These are phyloP conservation scores for Echinosophora koreensis DNA, from an alignment of 306 rosid genomes.

Conservation along the genomic window DNA sequence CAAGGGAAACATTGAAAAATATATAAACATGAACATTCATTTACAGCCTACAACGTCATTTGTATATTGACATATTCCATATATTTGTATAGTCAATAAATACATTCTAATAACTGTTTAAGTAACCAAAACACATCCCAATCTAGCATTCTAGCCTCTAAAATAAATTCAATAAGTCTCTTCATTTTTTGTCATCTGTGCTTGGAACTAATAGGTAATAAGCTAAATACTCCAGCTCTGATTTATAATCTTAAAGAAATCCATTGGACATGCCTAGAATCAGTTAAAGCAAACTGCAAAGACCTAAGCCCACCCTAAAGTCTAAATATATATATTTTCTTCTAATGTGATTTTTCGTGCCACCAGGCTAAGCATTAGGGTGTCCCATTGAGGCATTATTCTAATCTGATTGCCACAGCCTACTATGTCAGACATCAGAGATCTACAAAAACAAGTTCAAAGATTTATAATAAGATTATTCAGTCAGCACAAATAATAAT, in stretches of 20 bases:
- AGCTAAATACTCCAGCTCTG: not conserved
- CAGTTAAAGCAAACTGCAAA: too few species aligned
- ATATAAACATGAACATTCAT: not conserved
- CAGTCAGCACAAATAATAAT: not conserved
- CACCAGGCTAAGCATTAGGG: too few species aligned
- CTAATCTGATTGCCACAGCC: not conserved
- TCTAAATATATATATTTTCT: too few species aligned
- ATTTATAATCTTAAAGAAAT: not conserved
- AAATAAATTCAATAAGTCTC: not conserved
- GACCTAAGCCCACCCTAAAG: too few species aligned
- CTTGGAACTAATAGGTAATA: not conserved
- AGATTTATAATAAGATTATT: slow-evolving; percentile 15
- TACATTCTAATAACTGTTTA: not conserved
- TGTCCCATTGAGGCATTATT: too few species aligned
- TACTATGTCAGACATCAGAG: not conserved
- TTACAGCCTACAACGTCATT: not conserved
- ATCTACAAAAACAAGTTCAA: not conserved
- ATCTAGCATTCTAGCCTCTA: not conserved
- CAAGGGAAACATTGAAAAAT: not conserved
- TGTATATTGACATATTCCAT: not conserved
- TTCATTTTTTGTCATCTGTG: not conserved
- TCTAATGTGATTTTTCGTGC: too few species aligned
- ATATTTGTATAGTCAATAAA: not conserved
- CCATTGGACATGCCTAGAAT: not conserved
- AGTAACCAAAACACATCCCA: not conserved